Base-by-base conservation (phyloP, 2,329 filamentous ascomycete species). In the Laburnicola sp. region DNA sequence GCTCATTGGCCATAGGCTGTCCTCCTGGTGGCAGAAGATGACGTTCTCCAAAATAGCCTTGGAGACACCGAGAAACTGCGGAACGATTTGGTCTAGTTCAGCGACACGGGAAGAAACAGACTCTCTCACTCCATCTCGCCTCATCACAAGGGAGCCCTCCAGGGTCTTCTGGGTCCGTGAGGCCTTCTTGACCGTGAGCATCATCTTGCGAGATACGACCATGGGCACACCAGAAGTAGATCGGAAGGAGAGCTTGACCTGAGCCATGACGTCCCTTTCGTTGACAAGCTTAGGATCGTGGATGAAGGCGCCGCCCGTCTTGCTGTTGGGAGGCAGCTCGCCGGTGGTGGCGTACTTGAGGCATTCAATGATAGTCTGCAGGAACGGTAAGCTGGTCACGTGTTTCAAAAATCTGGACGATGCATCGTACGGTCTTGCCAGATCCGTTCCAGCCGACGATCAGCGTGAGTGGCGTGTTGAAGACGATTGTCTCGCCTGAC, bases 1-100 rank as follows among this genome's bases (percentile, higher is more conserved):
- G 68, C 91, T 95, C 81, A 99, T 86, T 0, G 94, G 94, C 94
- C 94, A 99, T 26, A 97, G 75, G 25, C 93, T 97, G 61, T 99
- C 94, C 70, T 99, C 94, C 69, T 99, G 94, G 68, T 99, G 94
- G 71, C 94, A 99, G 75, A 99, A 99, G 61, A 99, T 97, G 70
- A 99, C 94, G 51, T 88, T 88, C 60, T 97, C 92, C 25, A 99
- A 81, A 48, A 99, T 86, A 9, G 94, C 92, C 48, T 87, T 86
- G 1, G 91, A 94, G 3, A 97, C 94, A 32, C 94, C 94, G 0
- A 99, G 81, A 59, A 90, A 88, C 60, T 89, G 84, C 0, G 93
- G 91, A 70, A 99, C 87, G 60, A 93, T 83, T 58, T 86, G 81
- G 70, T 97, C 89, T 30, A 97, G 80, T 61, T 97, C 89, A 7